phyloP scores from a whole-genome alignment of 164 flowering plant genomes.

The Buxus sempervirens region DNA sequence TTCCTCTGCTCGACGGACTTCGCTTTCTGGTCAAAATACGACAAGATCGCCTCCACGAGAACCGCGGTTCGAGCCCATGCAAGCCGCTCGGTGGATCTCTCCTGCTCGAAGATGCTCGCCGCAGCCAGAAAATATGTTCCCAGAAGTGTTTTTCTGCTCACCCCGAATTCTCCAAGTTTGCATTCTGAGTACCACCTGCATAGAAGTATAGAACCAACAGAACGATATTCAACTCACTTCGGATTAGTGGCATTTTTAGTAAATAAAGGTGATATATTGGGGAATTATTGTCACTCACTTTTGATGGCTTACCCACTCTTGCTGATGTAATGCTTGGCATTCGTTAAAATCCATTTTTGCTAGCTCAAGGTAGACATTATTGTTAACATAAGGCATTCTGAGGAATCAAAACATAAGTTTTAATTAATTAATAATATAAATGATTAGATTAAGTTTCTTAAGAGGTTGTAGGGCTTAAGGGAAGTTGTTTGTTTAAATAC shows the following conservation, averaged over 20 bases:
- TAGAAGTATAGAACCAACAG: no score
- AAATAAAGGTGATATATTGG: not conserved
- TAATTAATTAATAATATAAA: no score
- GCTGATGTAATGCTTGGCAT: slow-evolving; percentile 57
- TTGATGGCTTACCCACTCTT: slow-evolving; percentile 42
- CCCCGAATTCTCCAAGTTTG: slow-evolving; percentile 34
- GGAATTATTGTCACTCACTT: slow-evolving; percentile 30
- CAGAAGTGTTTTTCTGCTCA: slow-evolving; percentile 33
- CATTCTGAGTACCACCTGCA: slow-evolving; percentile 59
- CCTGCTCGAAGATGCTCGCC: slow-evolving; percentile 57
- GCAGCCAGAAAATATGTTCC: slow-evolving; percentile 48
- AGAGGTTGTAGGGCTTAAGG: no score
- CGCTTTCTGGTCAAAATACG: slow-evolving; percentile 18
- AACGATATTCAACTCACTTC: no score
- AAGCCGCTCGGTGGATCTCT: slow-evolving; percentile 42
- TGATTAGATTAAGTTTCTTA: no score
- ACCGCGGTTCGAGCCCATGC: slow-evolving; percentile 58
- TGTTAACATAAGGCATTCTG: slow-evolving; percentile 85
- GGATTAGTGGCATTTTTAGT: no score
- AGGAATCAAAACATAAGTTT: not conserved
- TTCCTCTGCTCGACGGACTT: slow-evolving; percentile 23
- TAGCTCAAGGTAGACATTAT: slow-evolving; percentile 59
- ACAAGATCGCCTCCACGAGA: slow-evolving; percentile 31
- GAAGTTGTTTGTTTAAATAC: slow-evolving; percentile 17
- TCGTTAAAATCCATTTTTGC: slow-evolving; percentile 78